Evolutionary conservation across 768 basidiomycete species (phyloP).

Genomic region (Phlebiopsis flavidoalba): DNA sequence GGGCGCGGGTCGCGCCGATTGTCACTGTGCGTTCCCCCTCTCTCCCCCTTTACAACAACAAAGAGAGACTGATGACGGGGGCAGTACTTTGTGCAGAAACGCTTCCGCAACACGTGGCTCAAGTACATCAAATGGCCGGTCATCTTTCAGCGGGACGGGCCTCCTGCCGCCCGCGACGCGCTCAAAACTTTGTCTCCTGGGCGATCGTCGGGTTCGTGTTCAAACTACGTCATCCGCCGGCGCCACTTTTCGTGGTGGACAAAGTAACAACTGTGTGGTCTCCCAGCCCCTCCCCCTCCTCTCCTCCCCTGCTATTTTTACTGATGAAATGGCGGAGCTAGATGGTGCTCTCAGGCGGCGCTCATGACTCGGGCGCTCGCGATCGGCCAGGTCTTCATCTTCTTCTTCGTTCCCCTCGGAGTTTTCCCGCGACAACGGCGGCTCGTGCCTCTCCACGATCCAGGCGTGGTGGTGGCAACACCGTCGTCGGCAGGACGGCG

Average conservation of each 20-base stretch:
- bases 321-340: conserved; percentile 17
- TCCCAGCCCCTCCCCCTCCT: neutral
- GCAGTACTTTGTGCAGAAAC: conserved; percentile 33
- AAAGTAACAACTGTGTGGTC: conserved; percentile 75
- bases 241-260: conserved; percentile 73
- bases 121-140: conserved; percentile 48
- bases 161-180: conserved; percentile 83
- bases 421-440: conserved; percentile 29
- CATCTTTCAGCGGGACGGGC: conserved; percentile 64
- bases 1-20: conserved; percentile 58
- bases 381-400: conserved; percentile 60
- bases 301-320: neutral
- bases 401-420: conserved; percentile 53
- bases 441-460: conserved; percentile 27
- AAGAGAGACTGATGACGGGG: neutral
- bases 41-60: no score
- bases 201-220: conserved; percentile 73
- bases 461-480: conserved; percentile 35
- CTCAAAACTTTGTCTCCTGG: conserved; percentile 85
- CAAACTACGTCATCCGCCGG: conserved; percentile 64
- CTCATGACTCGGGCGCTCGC: conserved; percentile 74
- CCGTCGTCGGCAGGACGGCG: conserved; percentile 27
- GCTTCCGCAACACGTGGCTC: conserved; percentile 62
- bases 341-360: conserved; percentile 74
- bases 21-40: conserved; percentile 22